Conservation (phyloP, 192 early-diverging fungal species). For the Pecoramyces ruminantium region DNA sequence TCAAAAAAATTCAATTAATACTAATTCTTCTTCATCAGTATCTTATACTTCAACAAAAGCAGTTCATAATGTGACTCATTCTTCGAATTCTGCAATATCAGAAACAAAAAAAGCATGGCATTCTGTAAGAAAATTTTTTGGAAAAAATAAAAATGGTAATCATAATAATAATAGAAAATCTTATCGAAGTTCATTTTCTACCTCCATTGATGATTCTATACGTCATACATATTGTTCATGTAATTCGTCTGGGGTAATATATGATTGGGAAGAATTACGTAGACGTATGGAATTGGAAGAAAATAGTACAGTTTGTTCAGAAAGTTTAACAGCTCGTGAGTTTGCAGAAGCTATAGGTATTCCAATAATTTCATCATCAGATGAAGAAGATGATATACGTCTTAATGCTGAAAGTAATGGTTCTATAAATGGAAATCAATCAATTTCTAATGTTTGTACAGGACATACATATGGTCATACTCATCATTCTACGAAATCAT, state of each 20-base stretch:
- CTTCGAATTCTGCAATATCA: neutral
- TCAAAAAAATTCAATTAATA: too few relatives aligned
- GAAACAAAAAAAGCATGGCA: neutral
- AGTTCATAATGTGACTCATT: neutral
- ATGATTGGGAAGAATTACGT: neutral
- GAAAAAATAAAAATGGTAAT: neutral
- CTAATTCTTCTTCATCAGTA: neutral
- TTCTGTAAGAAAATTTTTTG: neutral
- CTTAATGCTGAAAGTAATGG: neutral
- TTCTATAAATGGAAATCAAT: neutral
- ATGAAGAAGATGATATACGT: neutral
- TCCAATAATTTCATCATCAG: neutral
- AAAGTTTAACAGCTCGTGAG: neutral
- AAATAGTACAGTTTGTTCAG: neutral
- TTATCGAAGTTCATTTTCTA: neutral
- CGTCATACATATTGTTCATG: neutral
- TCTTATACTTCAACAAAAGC: neutral
- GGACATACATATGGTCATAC: neutral
- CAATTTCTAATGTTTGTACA: neutral
- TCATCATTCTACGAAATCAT: neutral
- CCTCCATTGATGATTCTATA: neutral
- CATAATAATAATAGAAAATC: neutral
- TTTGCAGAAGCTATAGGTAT: neutral
- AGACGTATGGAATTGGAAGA: neutral
- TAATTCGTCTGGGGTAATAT: neutral